Percentiles rank a stretch among this genome's conserved stretches.
phyloP scores from a whole-genome alignment of 495 filamentous ascomycete species.

The Pseudotulostoma volvatum region DNA sequence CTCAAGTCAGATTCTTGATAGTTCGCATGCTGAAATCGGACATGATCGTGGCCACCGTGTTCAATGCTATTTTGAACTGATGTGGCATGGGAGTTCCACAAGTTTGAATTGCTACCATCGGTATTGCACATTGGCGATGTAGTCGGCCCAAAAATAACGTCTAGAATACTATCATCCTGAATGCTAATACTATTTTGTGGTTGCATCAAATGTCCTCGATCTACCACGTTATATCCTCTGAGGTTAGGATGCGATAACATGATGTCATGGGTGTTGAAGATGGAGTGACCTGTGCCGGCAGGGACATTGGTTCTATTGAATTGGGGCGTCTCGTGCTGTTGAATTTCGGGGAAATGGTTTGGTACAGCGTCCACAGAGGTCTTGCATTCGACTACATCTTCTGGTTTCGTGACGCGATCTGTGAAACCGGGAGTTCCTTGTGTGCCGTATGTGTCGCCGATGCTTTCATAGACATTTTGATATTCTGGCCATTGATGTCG shows the following conservation, averaged over 20 bases:
- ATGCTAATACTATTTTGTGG: no score
- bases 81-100: no score
- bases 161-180: slow-evolving; percentile 20
- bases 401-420: slow-evolving; percentile 19
- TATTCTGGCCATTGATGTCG: slow-evolving; percentile 28
- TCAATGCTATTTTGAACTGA: no score
- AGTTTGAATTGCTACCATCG: no score
- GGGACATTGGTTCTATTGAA: slow-evolving; percentile 15
- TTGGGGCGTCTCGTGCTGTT: slow-evolving; percentile 20
- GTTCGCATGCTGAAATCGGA: no score
- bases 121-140: slow-evolving; percentile 25
- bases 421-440: slow-evolving; percentile 22
- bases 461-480: slow-evolving; percentile 19
- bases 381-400: slow-evolving; percentile 25
- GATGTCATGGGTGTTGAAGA: slow-evolving; percentile 28
- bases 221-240: no score
- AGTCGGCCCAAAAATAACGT: slow-evolving; percentile 18
- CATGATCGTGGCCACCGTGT: no score
- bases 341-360: slow-evolving; percentile 23
- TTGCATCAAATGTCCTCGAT: no score
- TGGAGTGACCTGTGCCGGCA: slow-evolving; percentile 18
- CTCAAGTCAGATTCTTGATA: no score
- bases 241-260: slow-evolving; percentile 19
- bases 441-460: slow-evolving; percentile 23
- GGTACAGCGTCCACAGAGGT: slow-evolving; percentile 25